Evolutionary conservation across 2,329 filamentous ascomycete species (phyloP).

Genomic region (Lasiodiplodia citricola): DNA sequence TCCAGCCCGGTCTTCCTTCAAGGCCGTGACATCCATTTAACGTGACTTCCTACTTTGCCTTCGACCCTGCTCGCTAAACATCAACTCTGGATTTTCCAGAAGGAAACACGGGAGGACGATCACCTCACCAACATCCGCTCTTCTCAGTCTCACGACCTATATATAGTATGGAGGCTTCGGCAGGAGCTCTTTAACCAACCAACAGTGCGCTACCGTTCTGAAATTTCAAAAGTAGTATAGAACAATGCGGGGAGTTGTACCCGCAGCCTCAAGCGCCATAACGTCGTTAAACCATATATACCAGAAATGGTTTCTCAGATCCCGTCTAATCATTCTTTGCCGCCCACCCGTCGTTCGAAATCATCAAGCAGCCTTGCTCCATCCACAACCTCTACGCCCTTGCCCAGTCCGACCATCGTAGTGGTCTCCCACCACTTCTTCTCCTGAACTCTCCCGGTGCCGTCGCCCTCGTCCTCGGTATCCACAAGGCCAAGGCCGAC

Average conservation of each 20-base stretch:
- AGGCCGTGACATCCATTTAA: neutral
- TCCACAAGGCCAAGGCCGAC: slow-evolving; percentile 57
- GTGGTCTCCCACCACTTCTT: slow-evolving; percentile 67
- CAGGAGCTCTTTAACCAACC: neutral
- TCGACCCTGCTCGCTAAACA: neutral
- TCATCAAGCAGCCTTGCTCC: slow-evolving; percentile 82
- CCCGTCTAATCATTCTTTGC: slow-evolving; percentile 48
- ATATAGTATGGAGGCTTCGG: neutral
- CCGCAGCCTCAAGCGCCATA: slow-evolving; percentile 7
- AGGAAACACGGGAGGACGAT: neutral
- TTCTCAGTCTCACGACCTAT: neutral
- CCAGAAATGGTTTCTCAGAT: neutral
- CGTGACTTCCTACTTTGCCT: neutral
- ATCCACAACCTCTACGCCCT: slow-evolving; percentile 88
- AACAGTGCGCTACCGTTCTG: neutral
- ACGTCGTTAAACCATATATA: slow-evolving; percentile 12
- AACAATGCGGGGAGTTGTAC: neutral
- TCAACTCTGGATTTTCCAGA: neutral
- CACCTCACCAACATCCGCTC: neutral
- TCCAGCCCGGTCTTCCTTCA: neutral
- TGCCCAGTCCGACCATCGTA: slow-evolving; percentile 78
- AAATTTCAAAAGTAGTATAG: neutral
- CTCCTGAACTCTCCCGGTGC: slow-evolving; percentile 61
- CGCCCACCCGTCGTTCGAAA: slow-evolving; percentile 79
- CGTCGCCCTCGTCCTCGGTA: slow-evolving; percentile 72